Evolutionary conservation across 1,139 yeast genomes (phyloP), one percentile per base, ranked within the genome.

Genomic region (Debaryomyces subglobosus): DNA sequence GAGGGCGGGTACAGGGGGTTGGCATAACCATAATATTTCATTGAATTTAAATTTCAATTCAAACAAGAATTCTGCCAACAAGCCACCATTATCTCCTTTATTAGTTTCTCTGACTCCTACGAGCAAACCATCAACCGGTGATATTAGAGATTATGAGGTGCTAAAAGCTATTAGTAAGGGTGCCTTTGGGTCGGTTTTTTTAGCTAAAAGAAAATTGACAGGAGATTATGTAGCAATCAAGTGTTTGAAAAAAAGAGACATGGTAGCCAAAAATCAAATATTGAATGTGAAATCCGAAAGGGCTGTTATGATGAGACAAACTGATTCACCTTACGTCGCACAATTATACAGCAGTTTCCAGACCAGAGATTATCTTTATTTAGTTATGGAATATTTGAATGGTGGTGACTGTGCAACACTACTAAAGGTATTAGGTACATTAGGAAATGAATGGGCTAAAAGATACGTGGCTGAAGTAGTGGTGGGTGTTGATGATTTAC

Each of bases 151-250:
- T 65, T 95, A 91, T 64, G 97, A 90, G 57, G 84, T 94, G 32
- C 74, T 95, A 49, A 91, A 91, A 62, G 97, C 99, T 0, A 91
- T 95, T 46, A 89, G 97, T 62, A 89, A 90, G 62, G 99, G 99
- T 29, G 99, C 99, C 0, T 95, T 92, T 74, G 99, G 99, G 0
- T 87, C 96, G 36, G 99, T 95, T 0, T 94, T 85, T 63, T 72
- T 95, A 15, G 94, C 97, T 0, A 82, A 86, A 54, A 80, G 95
- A 57, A 86, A 84, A 58, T 67, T 87, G 12, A 94, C 98, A 0
- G 97, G 98, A 2, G 99, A 95, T 54, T 89, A 91, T 64, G 95
- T 89, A 57, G 99, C 99, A 1, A 91, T 95, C 52, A 95, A 95
- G 64, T 95, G 92, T n/a, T 72, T 95, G 53, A 89, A 86, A 57